Conservation (phyloP, 2,329 filamentous ascomycete species). For the Cladosporium sp. region DNA sequence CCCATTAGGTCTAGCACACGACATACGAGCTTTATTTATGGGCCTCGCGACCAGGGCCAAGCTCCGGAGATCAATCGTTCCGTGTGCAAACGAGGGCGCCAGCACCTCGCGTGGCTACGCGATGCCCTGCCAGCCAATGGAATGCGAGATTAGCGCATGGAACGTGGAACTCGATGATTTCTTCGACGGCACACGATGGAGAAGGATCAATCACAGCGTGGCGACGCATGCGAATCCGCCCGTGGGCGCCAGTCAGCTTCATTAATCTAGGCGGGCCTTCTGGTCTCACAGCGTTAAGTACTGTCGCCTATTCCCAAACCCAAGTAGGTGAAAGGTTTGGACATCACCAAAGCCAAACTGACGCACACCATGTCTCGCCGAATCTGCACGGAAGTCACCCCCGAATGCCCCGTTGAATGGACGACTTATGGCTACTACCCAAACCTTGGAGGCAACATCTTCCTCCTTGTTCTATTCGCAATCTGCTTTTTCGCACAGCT, state of each 20-base stretch:
- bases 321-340: constrained; percentile 10
- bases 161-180: constrained; percentile 17
- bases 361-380: constrained; percentile 21
- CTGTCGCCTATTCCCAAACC: neutral
- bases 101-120: neutral
- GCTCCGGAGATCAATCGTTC: constrained; percentile 4
- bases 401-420: constrained; percentile 38
- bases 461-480: constrained; percentile 41
- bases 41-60: constrained; percentile 15
- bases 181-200: constrained; percentile 7
- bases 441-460: constrained; percentile 39
- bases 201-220: constrained; percentile 9
- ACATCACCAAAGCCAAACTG: neutral
- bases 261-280: constrained; percentile 1
- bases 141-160: constrained; percentile 9
- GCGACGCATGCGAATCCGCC: constrained; percentile 8
- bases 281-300: constrained; percentile 4
- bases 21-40: constrained; percentile 12
- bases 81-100: neutral
- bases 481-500: constrained; percentile 39
- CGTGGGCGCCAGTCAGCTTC: constrained; percentile 4
- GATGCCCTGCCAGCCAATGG: constrained; percentile 7
- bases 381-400: constrained; percentile 32
- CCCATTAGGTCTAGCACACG: neutral
- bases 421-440: constrained; percentile 45